Evolutionary conservation across 441 rosid genomes (phyloP).

Genomic region (Gossypium trilobum): DNA sequence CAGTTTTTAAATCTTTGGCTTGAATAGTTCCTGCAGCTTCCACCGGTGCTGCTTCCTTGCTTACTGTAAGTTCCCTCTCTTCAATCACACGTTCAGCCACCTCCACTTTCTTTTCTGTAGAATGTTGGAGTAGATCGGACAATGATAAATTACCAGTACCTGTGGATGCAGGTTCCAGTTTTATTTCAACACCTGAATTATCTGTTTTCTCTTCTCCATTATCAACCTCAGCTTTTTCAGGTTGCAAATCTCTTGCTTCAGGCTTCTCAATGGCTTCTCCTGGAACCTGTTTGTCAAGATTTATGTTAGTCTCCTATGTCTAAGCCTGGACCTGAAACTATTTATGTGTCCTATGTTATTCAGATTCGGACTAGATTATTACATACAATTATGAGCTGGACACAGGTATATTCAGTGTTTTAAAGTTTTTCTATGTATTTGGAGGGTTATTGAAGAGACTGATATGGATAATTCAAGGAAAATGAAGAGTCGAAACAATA

Average conservation of each 20-base stretch:
- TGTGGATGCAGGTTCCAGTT: background rate
- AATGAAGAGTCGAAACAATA: no score
- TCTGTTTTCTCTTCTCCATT: slow-evolving; percentile 16
- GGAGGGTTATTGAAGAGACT: no score
- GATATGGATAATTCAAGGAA: no score
- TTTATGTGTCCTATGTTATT: background rate
- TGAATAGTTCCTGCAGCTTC: slow-evolving; percentile 23
- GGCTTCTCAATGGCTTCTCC: slow-evolving; percentile 24
- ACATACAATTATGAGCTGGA: background rate
- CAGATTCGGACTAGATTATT: background rate
- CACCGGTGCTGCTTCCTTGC: slow-evolving; percentile 18
- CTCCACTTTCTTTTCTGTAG: slow-evolving; percentile 23
- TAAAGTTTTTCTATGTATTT: background rate
- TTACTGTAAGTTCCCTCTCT: slow-evolving; percentile 21
- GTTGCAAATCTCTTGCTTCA: slow-evolving; percentile 21
- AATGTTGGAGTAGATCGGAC: slow-evolving; percentile 23
- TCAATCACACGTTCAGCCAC: slow-evolving; percentile 19
- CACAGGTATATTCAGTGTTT: background rate
- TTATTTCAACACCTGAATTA: slow-evolving; percentile 14
- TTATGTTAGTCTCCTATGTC: slow-evolving; percentile 16
- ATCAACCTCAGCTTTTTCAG: slow-evolving; percentile 17
- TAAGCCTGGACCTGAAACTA: background rate
- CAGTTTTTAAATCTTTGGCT: slow-evolving; percentile 34
- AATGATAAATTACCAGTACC: slow-evolving; percentile 24
- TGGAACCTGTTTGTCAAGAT: slow-evolving; percentile 19